Evolutionary conservation across 2,329 filamentous ascomycete genomes (phyloP).

Genomic region (Fusarium fujikuroi): DNA sequence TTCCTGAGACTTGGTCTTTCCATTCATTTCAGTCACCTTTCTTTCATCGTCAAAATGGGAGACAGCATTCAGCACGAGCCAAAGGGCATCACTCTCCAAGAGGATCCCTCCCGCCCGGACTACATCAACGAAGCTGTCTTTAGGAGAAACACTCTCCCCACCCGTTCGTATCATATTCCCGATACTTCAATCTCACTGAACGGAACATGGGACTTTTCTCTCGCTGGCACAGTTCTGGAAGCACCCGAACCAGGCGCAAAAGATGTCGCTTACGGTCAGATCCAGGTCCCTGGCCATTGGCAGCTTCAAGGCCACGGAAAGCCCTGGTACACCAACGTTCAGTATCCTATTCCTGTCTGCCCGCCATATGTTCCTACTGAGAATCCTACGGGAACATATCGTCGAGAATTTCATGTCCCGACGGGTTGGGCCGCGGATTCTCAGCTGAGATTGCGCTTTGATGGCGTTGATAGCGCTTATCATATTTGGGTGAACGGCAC

Average conservation of each 20-base stretch:
- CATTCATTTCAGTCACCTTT: background rate
- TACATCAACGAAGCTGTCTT: slow-evolving; percentile 63
- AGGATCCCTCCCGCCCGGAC: slow-evolving; percentile 54
- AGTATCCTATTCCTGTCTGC: slow-evolving; percentile 72
- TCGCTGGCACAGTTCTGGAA: slow-evolving; percentile 57
- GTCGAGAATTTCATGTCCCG: slow-evolving; percentile 65
- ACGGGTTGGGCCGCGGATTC: slow-evolving; percentile 57
- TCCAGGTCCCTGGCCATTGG: slow-evolving; percentile 74
- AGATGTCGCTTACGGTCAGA: slow-evolving; percentile 61
- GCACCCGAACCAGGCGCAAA: slow-evolving; percentile 56
- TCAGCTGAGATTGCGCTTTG: slow-evolving; percentile 72
- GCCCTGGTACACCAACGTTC: slow-evolving; percentile 76
- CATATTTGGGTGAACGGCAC: slow-evolving; percentile 75
- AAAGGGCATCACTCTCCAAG: slow-evolving; percentile 48
- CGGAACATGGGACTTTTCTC: slow-evolving; percentile 67
- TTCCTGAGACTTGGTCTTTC: background rate
- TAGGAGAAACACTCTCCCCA: slow-evolving; percentile 62
- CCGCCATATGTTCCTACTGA: slow-evolving; percentile 71
- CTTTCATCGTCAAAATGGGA: slow-evolving; percentile 30
- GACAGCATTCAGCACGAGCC: slow-evolving; percentile 18
- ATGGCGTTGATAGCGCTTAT: slow-evolving; percentile 78
- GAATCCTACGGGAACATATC: slow-evolving; percentile 73
- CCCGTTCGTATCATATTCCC: slow-evolving; percentile 64
- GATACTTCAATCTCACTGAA: slow-evolving; percentile 62
- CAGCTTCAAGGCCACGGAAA: slow-evolving; percentile 74